These are phyloP conservation scores for Wickerhamomyces queroliae DNA, from an alignment of 805 yeast genomes.

Conservation along the genomic window DNA sequence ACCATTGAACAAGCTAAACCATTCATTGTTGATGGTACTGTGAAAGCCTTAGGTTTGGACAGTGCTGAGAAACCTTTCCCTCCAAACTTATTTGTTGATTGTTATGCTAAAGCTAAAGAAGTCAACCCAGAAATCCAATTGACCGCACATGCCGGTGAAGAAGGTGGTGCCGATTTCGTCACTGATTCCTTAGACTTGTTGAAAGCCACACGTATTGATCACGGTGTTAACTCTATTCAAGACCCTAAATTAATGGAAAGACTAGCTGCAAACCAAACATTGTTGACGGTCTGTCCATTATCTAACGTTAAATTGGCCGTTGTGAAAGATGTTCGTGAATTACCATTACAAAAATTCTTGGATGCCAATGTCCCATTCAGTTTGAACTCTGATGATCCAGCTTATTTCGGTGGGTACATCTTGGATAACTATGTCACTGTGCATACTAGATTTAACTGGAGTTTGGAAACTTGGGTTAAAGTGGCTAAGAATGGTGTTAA, in stretches of 20 bases:
- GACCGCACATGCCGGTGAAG: conserved; percentile 90
- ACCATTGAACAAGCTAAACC: conserved; percentile 49
- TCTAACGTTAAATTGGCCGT: conserved; percentile 75
- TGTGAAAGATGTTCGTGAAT: conserved; percentile 57
- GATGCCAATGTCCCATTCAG: conserved; percentile 65
- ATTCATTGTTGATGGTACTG: conserved; percentile 48
- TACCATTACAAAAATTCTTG: conserved; percentile 59
- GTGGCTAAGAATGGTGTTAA: conserved; percentile 62
- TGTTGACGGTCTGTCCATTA: conserved; percentile 73
- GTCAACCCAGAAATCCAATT: conserved; percentile 49
- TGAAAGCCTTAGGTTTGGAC: conserved; percentile 78
- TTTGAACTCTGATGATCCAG: conserved; percentile 74
- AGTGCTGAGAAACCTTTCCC: conserved; percentile 78
- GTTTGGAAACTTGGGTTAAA: conserved; percentile 50
- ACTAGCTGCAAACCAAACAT: conserved; percentile 46
- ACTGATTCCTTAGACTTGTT: conserved; percentile 50
- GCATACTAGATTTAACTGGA: conserved; percentile 60
- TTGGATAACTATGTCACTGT: conserved; percentile 68
- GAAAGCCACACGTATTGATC: conserved; percentile 69
- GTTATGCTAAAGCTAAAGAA: conserved; percentile 45
- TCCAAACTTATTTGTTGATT: conserved; percentile 60
- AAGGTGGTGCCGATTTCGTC: conserved; percentile 73
- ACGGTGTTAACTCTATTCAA: conserved; percentile 64
- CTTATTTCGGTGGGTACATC: conserved; percentile 82
- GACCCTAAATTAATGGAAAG: conserved; percentile 48